A percentile compares a stretch with the other conserved stretches of the same genome.
Evolutionary conservation across 75 land plant genomes (phyloP).

Genomic region (Selaginella tamariscina): DNA sequence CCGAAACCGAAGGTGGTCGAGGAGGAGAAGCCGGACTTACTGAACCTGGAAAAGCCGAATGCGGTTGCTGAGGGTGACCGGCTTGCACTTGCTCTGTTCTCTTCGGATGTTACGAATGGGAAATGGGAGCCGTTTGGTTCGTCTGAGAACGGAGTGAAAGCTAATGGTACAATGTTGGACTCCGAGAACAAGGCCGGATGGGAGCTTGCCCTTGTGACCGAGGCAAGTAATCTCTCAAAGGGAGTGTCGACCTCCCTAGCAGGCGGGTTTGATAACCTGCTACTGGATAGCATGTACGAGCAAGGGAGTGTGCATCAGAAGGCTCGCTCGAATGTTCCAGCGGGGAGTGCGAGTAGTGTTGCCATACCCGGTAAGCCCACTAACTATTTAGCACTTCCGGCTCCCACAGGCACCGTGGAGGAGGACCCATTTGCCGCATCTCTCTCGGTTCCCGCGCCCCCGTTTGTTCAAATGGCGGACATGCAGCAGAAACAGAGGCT

Average conservation of each 20-base stretch:
- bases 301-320: conserved; percentile 51
- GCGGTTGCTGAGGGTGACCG: conserved; percentile 47
- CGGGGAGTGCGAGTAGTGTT: conserved; percentile 86
- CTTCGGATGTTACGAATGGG: conserved; percentile 22
- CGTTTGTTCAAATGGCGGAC: conserved; percentile 85
- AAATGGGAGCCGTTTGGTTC: conserved; percentile 39
- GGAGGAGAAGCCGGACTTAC: conserved; percentile 30
- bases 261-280: conserved; percentile 63
- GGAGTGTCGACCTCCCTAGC: conserved; percentile 36
- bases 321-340: conserved; percentile 14
- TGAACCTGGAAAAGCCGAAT: conserved; percentile 30
- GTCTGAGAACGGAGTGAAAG: conserved; percentile 10
- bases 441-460: conserved; percentile 52
- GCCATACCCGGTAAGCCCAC: conserved; percentile 35
- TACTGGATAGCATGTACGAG: conserved; percentile 79
- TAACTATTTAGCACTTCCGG: conserved; percentile 60
- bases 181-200: conserved; percentile 53
- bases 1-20: conserved; percentile 16
- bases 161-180: not conserved
- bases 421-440: conserved; percentile 87
- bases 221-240: conserved; percentile 57
- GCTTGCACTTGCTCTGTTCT: conserved; percentile 73
- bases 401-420: conserved; percentile 46
- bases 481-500: conserved; percentile 71
- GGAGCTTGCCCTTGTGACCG: conserved; percentile 80